Percentiles rank a stretch among this genome's conserved stretches.
phyloP scores from a whole-genome alignment of 495 filamentous ascomycete species.

The Penicillium tannophilum region DNA sequence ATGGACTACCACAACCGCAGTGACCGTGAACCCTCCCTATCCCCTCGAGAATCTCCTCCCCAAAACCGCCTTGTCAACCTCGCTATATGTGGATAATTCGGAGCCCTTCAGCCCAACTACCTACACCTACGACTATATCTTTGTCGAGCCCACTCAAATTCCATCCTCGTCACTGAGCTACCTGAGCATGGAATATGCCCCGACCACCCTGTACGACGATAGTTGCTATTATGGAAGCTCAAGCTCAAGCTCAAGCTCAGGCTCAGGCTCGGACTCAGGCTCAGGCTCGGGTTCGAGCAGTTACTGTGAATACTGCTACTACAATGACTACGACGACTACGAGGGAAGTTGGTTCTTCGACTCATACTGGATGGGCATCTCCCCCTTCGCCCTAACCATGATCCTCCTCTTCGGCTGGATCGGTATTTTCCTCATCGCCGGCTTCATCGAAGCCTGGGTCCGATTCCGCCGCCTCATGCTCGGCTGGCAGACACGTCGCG shows the following conservation, averaged over 20 bases:
- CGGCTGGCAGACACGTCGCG: conserved; percentile 49
- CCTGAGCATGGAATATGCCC: conserved; percentile 25
- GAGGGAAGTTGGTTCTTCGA: conserved; percentile 30
- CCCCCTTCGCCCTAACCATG: conserved; percentile 35
- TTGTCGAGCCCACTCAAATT: conserved; percentile 35
- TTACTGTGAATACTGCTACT: conserved; percentile 15
- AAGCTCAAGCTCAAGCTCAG: neutral
- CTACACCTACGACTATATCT: conserved; percentile 32
- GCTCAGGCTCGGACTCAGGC: neutral
- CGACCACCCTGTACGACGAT: conserved; percentile 22
- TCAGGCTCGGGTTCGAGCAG: neutral
- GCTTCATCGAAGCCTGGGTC: conserved; percentile 51
- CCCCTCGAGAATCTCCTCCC: conserved; percentile 23
- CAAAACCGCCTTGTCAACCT: conserved; percentile 28
- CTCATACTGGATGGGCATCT: conserved; percentile 31
- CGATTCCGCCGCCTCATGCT: conserved; percentile 56
- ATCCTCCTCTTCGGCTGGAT: conserved; percentile 43
- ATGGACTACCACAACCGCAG: conserved; percentile 33
- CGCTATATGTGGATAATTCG: conserved; percentile 31
- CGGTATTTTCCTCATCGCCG: conserved; percentile 45
- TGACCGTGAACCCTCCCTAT: conserved; percentile 17
- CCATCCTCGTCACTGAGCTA: conserved; percentile 25
- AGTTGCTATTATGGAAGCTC: conserved; percentile 8
- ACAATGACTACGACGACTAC: conserved; percentile 20
- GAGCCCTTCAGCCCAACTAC: conserved; percentile 32